Base-by-base conservation (phyloP, 1,284 basidiomycete genomes). In the Tilletia indica region DNA sequence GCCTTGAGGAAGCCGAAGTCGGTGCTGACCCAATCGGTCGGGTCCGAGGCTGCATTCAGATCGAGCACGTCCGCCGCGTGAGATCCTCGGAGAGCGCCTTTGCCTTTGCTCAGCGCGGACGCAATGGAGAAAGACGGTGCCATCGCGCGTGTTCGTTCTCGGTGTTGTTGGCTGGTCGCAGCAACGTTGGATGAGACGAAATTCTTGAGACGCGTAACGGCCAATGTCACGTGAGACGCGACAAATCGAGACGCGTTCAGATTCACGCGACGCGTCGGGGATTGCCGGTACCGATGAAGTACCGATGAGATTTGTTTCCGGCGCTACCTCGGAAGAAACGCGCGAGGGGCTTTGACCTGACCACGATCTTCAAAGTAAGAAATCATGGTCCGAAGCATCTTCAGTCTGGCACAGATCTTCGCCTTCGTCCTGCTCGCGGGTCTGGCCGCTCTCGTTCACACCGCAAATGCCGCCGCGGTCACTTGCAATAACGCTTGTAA, bases 41-140 rank as follows among this genome's bases (percentile, higher is more conserved):
- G 82, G 68, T 83, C 82, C 51, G 77, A 76, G 48, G 78, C 81
- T 21, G 75, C 74, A 51, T 74, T 72, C 51, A 80, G 66, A 3
- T 67, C 66, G 66, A 64, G 61, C 3, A 16, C 61, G 34, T 39
- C 12, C 12, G 51, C 51, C 12, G 8, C 6, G 11, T 25, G 16
- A 19, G 12, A 16, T 9, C 61, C 38, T 39, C 61, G 34, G 1
- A 11, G 34, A 8, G 34, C 34, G 61, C 36, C 39, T 36, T 64
- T 64, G 34, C 61, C 61, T 34, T 64, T 64, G 61, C 61, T n/a
- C 36, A 64, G 61, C 61, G 38, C 61, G 16, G 61, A 38, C 6
- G 14, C 38, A 38, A 64, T 64, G 34, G 61, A 64, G 16, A 64
- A 38, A 8, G 61, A 21, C 14, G 34, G 61, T 4, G 61, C 34